These are phyloP conservation scores for Mortierella sp. DNA, from an alignment of 371 early-diverging fungal species.

Conservation along the genomic window DNA sequence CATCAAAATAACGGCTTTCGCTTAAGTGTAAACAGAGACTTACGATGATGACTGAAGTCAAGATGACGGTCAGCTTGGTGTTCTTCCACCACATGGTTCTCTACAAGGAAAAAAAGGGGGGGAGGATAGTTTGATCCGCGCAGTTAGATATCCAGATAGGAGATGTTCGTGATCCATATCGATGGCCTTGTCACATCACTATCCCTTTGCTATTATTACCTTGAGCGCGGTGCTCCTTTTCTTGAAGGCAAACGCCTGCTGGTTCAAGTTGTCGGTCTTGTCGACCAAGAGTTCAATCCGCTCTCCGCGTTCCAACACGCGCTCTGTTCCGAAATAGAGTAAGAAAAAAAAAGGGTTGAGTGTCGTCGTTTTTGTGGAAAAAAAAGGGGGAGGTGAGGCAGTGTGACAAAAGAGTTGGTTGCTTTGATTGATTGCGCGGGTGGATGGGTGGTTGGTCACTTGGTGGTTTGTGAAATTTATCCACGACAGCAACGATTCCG, in stretches of 20 bases:
- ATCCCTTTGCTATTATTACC: conserved; percentile 49
- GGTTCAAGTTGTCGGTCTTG: conserved; percentile 91
- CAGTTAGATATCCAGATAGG: too few relatives aligned
- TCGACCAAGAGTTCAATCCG: conserved; percentile 92
- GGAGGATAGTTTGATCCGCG: background rate
- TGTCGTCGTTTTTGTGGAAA: too few relatives aligned
- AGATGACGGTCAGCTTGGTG: conserved; percentile 80
- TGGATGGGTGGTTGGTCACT: conserved; percentile 10
- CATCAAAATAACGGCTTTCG: too few relatives aligned
- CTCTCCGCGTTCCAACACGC: conserved; percentile 93
- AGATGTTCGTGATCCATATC: background rate
- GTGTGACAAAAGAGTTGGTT: too few relatives aligned
- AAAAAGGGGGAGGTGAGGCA: background rate
- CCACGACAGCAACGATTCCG: background rate
- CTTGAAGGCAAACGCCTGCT: conserved; percentile 91
- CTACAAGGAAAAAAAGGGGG: conserved; percentile 35
- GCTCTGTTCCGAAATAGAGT: conserved; percentile 62
- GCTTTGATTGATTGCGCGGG: too few relatives aligned
- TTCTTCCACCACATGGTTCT: conserved; percentile 96
- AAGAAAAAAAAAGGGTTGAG: background rate
- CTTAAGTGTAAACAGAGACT: too few relatives aligned
- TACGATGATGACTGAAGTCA: conserved; percentile 76
- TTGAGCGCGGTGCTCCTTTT: conserved; percentile 90
- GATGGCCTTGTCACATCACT: background rate
- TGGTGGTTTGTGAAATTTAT: background rate